A percentile compares a stretch with the other conserved stretches of the same genome.
These are phyloP conservation scores for Lolium rigidum DNA, from an alignment of 176 grass and related monocot species.

Conservation along the genomic window DNA sequence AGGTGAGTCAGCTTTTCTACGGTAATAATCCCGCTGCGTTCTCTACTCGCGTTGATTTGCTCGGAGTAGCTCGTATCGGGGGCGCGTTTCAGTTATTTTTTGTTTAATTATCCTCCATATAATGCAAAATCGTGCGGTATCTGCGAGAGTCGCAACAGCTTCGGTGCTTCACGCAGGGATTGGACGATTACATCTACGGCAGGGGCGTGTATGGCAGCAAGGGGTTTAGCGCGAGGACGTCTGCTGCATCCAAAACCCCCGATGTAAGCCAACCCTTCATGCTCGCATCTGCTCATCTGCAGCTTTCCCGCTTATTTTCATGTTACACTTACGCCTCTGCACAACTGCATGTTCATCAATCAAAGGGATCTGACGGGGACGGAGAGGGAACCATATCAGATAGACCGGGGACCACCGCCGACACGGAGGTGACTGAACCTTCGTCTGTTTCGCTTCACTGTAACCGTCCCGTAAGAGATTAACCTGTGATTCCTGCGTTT, in stretches of 20 bases:
- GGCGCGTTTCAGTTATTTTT: background rate
- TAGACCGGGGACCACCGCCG: slow-evolving; percentile 19
- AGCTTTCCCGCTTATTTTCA: background rate
- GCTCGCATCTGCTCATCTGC: background rate
- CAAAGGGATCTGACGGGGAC: slow-evolving; percentile 42
- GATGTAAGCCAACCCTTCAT: slow-evolving; percentile 34
- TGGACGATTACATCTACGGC: slow-evolving; percentile 41
- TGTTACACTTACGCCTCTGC: slow-evolving; percentile 10
- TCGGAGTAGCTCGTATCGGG: background rate
- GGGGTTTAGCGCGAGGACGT: slow-evolving; percentile 27
- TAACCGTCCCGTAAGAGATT: slow-evolving; percentile 6
- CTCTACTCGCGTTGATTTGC: slow-evolving; percentile 4
- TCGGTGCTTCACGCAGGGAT: slow-evolving; percentile 25
- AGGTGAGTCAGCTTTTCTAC: slow-evolving; percentile 40
- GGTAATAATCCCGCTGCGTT: background rate
- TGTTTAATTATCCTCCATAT: background rate
- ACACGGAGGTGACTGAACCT: slow-evolving; percentile 54
- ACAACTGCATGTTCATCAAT: slow-evolving; percentile 21
- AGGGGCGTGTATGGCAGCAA: slow-evolving; percentile 24
- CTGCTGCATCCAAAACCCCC: slow-evolving; percentile 1
- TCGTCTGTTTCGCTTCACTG: slow-evolving; percentile 31
- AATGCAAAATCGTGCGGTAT: background rate
- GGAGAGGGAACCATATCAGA: slow-evolving; percentile 43
- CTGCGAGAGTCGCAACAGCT: slow-evolving; percentile 18
- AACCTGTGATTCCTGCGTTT: slow-evolving; percentile 29